phyloP scores from a whole-genome alignment of 257 asterid genomes.

The Mitragyna speciosa region DNA sequence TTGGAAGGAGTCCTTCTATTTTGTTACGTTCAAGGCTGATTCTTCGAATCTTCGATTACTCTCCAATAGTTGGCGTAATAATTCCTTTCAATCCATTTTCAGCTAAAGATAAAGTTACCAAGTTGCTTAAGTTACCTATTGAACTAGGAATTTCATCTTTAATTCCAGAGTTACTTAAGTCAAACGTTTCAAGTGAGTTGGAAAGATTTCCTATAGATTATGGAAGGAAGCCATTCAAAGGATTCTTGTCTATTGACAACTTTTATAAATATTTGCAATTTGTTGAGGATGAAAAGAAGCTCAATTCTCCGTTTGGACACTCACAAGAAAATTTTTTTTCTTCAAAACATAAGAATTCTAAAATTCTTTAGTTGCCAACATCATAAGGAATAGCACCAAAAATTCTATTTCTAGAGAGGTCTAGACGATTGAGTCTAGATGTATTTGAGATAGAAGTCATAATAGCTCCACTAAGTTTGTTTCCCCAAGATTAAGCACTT shows the following conservation, averaged over 20 bases:
- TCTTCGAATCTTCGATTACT: too few species aligned
- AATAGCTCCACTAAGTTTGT: constrained; percentile 14
- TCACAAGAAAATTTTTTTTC: too few species aligned
- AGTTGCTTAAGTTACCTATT: neutral
- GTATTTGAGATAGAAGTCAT: constrained; percentile 14
- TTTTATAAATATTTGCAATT: neutral
- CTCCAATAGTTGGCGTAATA: neutral
- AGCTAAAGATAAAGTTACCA: neutral
- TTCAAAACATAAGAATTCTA: too few species aligned
- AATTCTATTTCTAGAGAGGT: neutral
- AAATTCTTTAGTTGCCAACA: too few species aligned
- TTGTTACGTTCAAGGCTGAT: neutral
- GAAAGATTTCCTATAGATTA: constrained; percentile 15
- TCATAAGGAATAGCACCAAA: too few species aligned
- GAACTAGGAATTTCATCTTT: constrained; percentile 26
- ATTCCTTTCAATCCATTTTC: constrained; percentile 7
- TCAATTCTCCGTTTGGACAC: neutral
- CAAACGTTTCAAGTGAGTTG: neutral
- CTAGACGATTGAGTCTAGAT: neutral
- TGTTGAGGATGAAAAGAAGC: neutral
- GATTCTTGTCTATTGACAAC: neutral
- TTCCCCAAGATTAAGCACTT: neutral
- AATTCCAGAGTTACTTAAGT: neutral
- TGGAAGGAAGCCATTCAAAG: too few species aligned
- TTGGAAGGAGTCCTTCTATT: neutral